phyloP scores from a whole-genome alignment of 352 stramenopile genomes.

The Pythium sp. region DNA sequence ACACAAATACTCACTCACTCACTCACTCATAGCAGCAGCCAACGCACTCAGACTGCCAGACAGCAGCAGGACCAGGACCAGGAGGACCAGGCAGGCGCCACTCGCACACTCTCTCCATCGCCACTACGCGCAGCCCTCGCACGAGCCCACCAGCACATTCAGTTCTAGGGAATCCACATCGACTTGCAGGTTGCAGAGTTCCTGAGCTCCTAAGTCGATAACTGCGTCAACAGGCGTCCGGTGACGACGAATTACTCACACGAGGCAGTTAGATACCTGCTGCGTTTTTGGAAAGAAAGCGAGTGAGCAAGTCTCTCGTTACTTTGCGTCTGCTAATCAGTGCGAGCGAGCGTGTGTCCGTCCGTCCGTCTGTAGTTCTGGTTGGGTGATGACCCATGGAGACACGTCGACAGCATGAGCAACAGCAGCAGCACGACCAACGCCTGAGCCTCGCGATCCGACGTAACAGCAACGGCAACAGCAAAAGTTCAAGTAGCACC shows the following conservation, averaged over 20 bases:
- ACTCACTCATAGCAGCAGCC: neutral
- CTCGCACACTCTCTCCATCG: neutral
- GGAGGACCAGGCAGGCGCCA: neutral
- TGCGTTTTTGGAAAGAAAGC: neutral
- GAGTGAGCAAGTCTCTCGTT: neutral
- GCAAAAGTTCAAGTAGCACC: neutral
- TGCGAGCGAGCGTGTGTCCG: neutral
- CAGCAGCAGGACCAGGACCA: neutral
- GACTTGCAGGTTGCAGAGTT: neutral
- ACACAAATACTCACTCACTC: neutral
- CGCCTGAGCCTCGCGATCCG: neutral
- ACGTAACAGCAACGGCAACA: constrained; percentile 9
- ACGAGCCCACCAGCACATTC: neutral
- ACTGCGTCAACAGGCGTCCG: neutral
- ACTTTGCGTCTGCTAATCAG: neutral
- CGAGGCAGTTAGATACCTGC: neutral
- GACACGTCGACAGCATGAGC: constrained; percentile 7
- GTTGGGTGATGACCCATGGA: constrained; percentile 9
- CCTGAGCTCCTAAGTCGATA: neutral
- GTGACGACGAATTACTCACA: neutral
- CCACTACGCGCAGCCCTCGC: too few relatives aligned
- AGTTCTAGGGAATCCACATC: neutral
- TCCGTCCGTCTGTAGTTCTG: neutral
- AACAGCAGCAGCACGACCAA: neutral
- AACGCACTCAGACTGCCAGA: neutral